phyloP scores from a whole-genome alignment of 2,329 filamentous ascomycete species.

The Fusarium incarnatum region DNA sequence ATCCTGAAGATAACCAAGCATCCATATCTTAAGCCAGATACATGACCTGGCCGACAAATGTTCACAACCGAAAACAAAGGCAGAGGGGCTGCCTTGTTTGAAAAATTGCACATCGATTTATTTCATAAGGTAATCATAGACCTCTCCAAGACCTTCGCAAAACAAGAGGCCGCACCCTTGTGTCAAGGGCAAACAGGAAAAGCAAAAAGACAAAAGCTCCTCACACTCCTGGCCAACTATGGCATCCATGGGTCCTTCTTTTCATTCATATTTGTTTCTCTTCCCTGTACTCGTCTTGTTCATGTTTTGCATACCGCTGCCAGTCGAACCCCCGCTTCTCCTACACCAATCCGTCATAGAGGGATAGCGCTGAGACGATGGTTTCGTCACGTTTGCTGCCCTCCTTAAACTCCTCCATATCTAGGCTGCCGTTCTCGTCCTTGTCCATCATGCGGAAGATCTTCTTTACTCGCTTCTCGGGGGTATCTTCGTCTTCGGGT shows the following conservation, averaged over 20 bases:
- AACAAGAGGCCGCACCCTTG: conserved; percentile 33
- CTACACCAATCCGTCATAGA: conserved; percentile 95
- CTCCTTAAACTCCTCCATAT: conserved; percentile 99
- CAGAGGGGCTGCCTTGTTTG: background rate
- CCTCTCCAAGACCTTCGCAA: conserved; percentile 36
- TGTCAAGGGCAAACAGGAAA: conserved; percentile 37
- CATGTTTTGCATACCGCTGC: conserved; percentile 7
- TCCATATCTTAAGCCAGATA: background rate
- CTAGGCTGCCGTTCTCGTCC: conserved; percentile 96
- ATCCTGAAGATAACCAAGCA: background rate
- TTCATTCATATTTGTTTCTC: conserved; percentile 39
- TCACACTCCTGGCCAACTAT: conserved; percentile 43
- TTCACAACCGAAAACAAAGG: background rate
- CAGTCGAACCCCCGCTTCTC: background rate
- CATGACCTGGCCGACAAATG: background rate
- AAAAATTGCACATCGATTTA: conserved; percentile 31
- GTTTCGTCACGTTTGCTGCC: conserved; percentile 99
- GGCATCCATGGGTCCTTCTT: conserved; percentile 33
- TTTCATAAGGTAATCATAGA: conserved; percentile 42
- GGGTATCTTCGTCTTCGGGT: conserved; percentile 97
- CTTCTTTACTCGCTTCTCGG: conserved; percentile 97
- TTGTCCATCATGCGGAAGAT: conserved; percentile 99
- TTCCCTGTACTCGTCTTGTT: conserved; percentile 1
- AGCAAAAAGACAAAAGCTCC: conserved; percentile 46
- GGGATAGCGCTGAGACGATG: conserved; percentile 94